Conservation (phyloP, 441 rosid genomes). For the Eruca vesicaria region DNA sequence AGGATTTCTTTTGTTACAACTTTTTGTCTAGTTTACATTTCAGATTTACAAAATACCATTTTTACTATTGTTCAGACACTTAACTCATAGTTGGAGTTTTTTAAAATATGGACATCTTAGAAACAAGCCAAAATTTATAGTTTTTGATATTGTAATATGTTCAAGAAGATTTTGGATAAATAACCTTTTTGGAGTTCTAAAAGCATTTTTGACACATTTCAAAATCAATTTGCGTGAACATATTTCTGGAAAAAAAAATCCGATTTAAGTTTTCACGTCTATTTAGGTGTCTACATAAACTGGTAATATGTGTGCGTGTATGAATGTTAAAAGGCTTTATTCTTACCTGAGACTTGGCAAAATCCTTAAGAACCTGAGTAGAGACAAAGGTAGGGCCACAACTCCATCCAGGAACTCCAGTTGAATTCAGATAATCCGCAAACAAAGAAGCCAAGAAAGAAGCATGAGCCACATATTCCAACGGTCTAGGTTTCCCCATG, state of each 20-base stretch:
- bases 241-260: background rate
- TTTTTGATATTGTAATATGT: background rate
- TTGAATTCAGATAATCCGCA: slow-evolving; percentile 71
- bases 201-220: background rate
- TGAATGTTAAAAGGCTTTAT: background rate
- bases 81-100: background rate
- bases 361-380: slow-evolving; percentile 40
- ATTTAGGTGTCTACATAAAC: background rate
- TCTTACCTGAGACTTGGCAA: slow-evolving; percentile 70
- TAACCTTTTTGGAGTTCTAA: background rate
- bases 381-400: slow-evolving; percentile 59
- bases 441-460: slow-evolving; percentile 79
- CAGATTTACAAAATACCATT: background rate
- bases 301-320: background rate
- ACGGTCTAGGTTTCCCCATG: slow-evolving; percentile 56
- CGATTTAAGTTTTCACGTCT: background rate
- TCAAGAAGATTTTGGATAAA: background rate
- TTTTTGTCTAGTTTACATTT: background rate
- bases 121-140: background rate
- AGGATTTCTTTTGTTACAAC: background rate
- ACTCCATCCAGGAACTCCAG: slow-evolving; percentile 61
- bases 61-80: background rate
- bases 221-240: background rate
- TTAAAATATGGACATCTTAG: background rate
- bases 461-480: slow-evolving; percentile 70